Conservation (phyloP, 345 rosid genomes). For the Corchorus olitorius region DNA sequence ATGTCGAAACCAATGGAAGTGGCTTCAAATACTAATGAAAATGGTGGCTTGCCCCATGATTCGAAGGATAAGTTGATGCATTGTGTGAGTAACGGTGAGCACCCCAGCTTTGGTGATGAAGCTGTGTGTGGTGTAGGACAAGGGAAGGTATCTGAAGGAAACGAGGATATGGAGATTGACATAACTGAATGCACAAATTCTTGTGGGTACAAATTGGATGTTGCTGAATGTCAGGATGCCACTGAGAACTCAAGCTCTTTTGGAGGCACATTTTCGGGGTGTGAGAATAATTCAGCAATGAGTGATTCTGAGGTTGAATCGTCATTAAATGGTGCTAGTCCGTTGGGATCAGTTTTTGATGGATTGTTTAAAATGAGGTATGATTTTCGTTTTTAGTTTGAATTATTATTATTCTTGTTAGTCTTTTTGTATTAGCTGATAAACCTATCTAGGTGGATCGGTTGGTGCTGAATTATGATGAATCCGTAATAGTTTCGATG, state of each 20-base stretch:
- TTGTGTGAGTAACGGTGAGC: constrained; percentile 23
- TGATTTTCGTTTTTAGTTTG: constrained; percentile 1
- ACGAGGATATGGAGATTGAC: constrained; percentile 54
- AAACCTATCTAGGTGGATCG: neutral
- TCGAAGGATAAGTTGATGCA: constrained; percentile 27
- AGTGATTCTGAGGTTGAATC: constrained; percentile 85
- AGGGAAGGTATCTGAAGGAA: constrained; percentile 11
- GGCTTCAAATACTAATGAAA: constrained; percentile 29
- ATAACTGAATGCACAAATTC: constrained; percentile 36
- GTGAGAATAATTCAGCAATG: constrained; percentile 35
- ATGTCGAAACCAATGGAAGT: constrained; percentile 29
- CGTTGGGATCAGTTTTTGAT: constrained; percentile 26
- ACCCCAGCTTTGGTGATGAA: constrained; percentile 18
- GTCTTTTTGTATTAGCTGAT: neutral
- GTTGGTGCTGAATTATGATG: neutral
- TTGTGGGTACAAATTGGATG: constrained; percentile 18
- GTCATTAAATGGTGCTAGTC: constrained; percentile 24
- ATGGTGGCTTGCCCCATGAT: constrained; percentile 24
- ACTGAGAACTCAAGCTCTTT: constrained; percentile 86
- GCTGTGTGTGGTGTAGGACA: constrained; percentile 23
- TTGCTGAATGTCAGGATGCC: constrained; percentile 39
- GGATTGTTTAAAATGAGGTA: constrained; percentile 50
- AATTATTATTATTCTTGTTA: neutral
- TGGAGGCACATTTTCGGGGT: constrained; percentile 52
- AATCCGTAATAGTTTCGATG: neutral